These are phyloP conservation scores for Ogataea corticis DNA, from an alignment of 805 yeast species.

Conservation along the genomic window DNA sequence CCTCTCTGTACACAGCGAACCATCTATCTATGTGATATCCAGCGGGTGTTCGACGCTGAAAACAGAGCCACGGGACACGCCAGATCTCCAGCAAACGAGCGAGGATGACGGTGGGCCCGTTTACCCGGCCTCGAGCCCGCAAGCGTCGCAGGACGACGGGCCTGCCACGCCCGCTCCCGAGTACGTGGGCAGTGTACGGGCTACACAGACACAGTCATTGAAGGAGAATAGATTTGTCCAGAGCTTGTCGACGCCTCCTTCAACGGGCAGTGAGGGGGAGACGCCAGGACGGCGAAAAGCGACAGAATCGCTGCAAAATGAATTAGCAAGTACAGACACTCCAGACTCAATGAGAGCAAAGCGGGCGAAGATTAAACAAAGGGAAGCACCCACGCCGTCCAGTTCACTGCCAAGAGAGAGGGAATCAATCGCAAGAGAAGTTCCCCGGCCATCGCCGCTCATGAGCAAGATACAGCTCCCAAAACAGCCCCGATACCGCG, in stretches of 20 bases:
- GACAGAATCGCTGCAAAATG: neutral
- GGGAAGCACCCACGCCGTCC: too few species aligned
- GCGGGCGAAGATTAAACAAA: too few species aligned
- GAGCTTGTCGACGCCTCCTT: neutral
- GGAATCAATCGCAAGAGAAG: neutral
- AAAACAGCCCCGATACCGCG: slow-evolving; percentile 15
- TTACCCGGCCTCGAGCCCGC: slow-evolving; percentile 4
- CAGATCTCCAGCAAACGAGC: neutral
- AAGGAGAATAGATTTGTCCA: neutral
- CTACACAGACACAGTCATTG: neutral
- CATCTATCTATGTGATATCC: neutral
- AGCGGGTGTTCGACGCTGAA: neutral
- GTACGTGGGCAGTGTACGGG: neutral
- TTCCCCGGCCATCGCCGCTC: neutral
- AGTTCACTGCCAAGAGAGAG: neutral
- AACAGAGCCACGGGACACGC: too few species aligned
- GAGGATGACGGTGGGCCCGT: neutral
- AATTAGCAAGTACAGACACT: too few species aligned
- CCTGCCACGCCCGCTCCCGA: slow-evolving; percentile 1
- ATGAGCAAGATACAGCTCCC: slow-evolving; percentile 7
- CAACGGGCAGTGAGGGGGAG: neutral
- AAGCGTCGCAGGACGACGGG: neutral
- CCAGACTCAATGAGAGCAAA: too few species aligned
- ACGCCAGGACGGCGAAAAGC: neutral
- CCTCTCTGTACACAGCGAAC: neutral